Evolutionary conservation across 2,329 filamentous ascomycete species (phyloP).

Genomic region (Cladosporium velox): DNA sequence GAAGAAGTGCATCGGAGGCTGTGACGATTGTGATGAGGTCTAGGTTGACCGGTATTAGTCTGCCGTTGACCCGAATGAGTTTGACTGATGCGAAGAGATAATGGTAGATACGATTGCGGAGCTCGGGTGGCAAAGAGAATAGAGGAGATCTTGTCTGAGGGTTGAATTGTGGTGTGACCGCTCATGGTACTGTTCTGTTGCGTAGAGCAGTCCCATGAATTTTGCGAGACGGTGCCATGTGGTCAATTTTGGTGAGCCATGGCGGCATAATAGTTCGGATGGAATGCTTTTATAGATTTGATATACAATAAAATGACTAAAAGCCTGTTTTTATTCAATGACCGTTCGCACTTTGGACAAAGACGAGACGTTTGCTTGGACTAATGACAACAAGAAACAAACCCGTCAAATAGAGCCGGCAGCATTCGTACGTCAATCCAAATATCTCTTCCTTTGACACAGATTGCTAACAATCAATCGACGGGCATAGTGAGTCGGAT

Average conservation of each 20-base stretch:
- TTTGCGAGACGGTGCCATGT: background rate
- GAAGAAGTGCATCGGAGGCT: background rate
- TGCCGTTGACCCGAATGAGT: background rate
- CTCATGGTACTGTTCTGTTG: background rate
- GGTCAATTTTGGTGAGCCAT: background rate
- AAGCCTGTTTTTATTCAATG: no score
- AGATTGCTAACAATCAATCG: no score
- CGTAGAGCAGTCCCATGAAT: background rate
- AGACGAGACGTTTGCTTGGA: no score
- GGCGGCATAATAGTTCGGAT: no score
- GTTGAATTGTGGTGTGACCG: background rate
- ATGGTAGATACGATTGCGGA: background rate
- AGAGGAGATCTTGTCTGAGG: background rate
- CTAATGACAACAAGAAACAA: no score
- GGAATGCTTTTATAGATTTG: no score
- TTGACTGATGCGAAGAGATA: background rate
- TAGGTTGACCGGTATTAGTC: background rate
- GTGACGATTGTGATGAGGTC: background rate
- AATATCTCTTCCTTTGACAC: no score
- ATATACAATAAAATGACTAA: no score
- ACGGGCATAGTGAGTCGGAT: no score
- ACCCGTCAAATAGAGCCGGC: no score
- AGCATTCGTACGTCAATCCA: no score
- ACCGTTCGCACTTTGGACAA: no score
- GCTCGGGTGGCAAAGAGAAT: background rate